Evolutionary conservation across 805 yeast species (phyloP).

Genomic region (Pichia phayaonensis): DNA sequence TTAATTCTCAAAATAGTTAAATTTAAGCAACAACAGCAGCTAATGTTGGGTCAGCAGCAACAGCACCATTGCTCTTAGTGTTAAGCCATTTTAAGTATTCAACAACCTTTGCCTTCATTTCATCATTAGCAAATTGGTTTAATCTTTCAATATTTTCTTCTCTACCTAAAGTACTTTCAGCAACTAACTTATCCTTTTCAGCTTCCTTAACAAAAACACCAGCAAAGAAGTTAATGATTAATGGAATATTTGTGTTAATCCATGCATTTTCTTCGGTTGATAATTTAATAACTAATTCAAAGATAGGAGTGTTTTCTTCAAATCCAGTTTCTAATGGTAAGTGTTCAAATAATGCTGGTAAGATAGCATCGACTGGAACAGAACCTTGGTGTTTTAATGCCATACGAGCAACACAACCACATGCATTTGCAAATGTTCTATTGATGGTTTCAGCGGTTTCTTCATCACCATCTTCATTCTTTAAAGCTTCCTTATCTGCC

Average conservation of each 20-base stretch:
- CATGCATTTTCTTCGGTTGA: slow-evolving; percentile 46
- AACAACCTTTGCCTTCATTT: slow-evolving; percentile 54
- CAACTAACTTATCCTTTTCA: slow-evolving; percentile 60
- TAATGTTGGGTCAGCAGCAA: slow-evolving; percentile 43
- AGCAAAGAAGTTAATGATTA: slow-evolving; percentile 60
- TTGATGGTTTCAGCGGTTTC: slow-evolving; percentile 72
- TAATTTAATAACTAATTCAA: slow-evolving; percentile 65
- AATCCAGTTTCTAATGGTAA: slow-evolving; percentile 82
- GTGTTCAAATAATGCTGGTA: slow-evolving; percentile 66
- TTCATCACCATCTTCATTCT: slow-evolving; percentile 60
- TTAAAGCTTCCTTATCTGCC: slow-evolving; percentile 62
- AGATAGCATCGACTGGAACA: slow-evolving; percentile 70
- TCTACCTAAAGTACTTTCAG: slow-evolving; percentile 76
- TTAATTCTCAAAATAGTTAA: not conserved
- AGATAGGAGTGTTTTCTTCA: slow-evolving; percentile 90
- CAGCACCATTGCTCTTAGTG: slow-evolving; percentile 53
- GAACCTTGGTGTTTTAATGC: slow-evolving; percentile 60
- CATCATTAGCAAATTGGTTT: slow-evolving; percentile 71
- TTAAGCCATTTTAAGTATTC: slow-evolving; percentile 70
- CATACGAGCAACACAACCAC: slow-evolving; percentile 96
- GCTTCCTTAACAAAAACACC: slow-evolving; percentile 67
- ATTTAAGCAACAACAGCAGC: slow-evolving; percentile 33
- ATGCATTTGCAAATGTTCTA: slow-evolving; percentile 86
- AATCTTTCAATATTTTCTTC: slow-evolving; percentile 72
- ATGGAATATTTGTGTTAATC: slow-evolving; percentile 48